These are phyloP conservation scores for Leptographium galeiforme DNA, from an alignment of 2,329 filamentous ascomycete species.

Conservation along the genomic window DNA sequence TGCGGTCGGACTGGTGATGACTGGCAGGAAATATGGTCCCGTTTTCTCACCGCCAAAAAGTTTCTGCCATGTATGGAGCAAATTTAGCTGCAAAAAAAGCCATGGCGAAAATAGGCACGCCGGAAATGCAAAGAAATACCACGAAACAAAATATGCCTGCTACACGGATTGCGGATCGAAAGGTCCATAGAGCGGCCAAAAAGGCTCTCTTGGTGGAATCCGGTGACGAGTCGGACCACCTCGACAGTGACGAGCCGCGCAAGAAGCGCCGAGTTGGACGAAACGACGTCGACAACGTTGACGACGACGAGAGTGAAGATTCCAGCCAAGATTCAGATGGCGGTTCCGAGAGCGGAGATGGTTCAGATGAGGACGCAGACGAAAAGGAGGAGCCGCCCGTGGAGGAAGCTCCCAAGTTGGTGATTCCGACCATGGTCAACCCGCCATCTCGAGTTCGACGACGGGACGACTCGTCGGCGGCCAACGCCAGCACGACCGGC, in stretches of 20 bases:
- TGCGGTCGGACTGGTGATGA: no score
- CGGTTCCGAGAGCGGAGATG: neutral
- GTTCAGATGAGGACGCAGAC: constrained; percentile 12
- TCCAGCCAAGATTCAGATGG: neutral
- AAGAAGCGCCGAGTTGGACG: constrained; percentile 16
- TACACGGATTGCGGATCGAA: no score
- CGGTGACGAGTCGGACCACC: constrained; percentile 31
- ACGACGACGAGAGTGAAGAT: neutral
- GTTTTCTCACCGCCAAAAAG: constrained; percentile 1
- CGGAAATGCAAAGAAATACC: neutral
- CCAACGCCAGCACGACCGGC: neutral
- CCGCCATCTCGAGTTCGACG: constrained; percentile 41
- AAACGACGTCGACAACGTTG: neutral
- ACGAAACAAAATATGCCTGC: no score
- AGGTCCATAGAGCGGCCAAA: neutral
- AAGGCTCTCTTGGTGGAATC: neutral
- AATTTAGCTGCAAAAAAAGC: neutral
- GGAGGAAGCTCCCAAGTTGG: constrained; percentile 11
- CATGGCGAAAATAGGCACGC: no score
- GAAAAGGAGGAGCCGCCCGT: constrained; percentile 8
- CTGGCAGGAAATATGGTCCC: no score
- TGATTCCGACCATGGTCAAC: constrained; percentile 29
- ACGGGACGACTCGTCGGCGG: constrained; percentile 3
- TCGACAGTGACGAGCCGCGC: constrained; percentile 24
- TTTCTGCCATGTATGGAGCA: neutral